Evolutionary conservation across 179 eudicot species (phyloP).

Genomic region (Spinacia oleracea): DNA sequence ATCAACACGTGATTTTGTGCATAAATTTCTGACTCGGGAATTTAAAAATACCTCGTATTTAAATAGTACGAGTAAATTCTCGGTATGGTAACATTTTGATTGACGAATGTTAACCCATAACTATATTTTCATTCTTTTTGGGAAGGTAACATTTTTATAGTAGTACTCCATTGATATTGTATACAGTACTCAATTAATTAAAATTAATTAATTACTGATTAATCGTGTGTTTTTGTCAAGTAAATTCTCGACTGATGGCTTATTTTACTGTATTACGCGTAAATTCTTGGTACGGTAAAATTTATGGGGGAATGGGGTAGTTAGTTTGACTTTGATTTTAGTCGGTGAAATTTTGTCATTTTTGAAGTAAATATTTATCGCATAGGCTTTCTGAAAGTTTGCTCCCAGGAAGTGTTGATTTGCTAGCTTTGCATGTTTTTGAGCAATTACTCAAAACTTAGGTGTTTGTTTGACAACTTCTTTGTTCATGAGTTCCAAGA

Average conservation of each 20-base stretch:
- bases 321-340: slow-evolving; percentile 20
- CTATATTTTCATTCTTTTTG: background rate
- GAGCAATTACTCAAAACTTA: slow-evolving; percentile 27
- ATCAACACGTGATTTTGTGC: too few relatives aligned
- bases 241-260: too few relatives aligned
- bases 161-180: too few relatives aligned
- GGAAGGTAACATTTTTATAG: too few relatives aligned
- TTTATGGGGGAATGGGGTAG: background rate
- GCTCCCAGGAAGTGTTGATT: background rate
- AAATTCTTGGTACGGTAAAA: background rate
- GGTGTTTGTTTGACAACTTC: slow-evolving; percentile 28
- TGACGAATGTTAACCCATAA: background rate
- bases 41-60: too few relatives aligned
- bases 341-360: slow-evolving; percentile 40
- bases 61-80: too few relatives aligned
- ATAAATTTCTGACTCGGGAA: too few relatives aligned
- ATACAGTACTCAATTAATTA: too few relatives aligned
- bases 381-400: slow-evolving; percentile 13
- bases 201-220: too few relatives aligned
- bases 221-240: too few relatives aligned
- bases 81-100: too few relatives aligned
- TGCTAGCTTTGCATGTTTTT: slow-evolving; percentile 28
- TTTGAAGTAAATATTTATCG: slow-evolving; percentile 26
- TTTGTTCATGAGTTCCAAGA: slow-evolving; percentile 33
- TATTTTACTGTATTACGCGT: background rate